These are phyloP conservation scores for Alternaria longipes DNA, from an alignment of 2,329 filamentous ascomycete species.

Conservation along the genomic window DNA sequence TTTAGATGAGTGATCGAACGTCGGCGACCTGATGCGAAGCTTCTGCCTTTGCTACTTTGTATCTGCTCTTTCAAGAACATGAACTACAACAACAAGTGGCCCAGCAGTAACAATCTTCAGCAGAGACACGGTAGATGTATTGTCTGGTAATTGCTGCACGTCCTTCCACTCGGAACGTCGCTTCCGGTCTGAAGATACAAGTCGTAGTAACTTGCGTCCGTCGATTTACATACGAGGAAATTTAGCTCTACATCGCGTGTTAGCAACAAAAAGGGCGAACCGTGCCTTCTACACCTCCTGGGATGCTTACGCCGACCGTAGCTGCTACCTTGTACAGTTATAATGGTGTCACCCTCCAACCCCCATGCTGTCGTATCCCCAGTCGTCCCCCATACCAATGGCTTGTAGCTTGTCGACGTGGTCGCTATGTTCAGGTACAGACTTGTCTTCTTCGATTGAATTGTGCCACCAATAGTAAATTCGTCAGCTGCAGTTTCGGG, in stretches of 20 bases:
- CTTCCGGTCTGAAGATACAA: conserved; percentile 64
- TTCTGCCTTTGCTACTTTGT: background rate
- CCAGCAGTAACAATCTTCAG: conserved; percentile 3
- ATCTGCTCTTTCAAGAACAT: background rate
- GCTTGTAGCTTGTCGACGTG: conserved; percentile 61
- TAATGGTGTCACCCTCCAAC: conserved; percentile 60
- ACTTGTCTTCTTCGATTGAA: conserved; percentile 60
- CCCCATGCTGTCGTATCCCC: conserved; percentile 61
- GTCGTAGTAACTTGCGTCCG: conserved; percentile 57
- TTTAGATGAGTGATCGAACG: background rate
- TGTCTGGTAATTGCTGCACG: conserved; percentile 65
- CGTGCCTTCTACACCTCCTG: background rate
- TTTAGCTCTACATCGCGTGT: conserved; percentile 54
- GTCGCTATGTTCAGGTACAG: conserved; percentile 60
- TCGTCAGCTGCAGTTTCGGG: conserved; percentile 61
- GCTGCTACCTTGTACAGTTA: conserved; percentile 56
- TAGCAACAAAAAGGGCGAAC: background rate
- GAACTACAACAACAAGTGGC: background rate
- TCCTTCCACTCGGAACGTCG: conserved; percentile 59
- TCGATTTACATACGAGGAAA: conserved; percentile 60
- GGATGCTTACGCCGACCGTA: conserved; percentile 54
- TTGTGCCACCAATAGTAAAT: conserved; percentile 61
- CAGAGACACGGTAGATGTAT: conserved; percentile 64
- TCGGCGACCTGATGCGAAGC: background rate
- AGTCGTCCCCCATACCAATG: conserved; percentile 51